phyloP scores from a whole-genome alignment of 805 yeast genomes.

The Yarrowia sp. region DNA sequence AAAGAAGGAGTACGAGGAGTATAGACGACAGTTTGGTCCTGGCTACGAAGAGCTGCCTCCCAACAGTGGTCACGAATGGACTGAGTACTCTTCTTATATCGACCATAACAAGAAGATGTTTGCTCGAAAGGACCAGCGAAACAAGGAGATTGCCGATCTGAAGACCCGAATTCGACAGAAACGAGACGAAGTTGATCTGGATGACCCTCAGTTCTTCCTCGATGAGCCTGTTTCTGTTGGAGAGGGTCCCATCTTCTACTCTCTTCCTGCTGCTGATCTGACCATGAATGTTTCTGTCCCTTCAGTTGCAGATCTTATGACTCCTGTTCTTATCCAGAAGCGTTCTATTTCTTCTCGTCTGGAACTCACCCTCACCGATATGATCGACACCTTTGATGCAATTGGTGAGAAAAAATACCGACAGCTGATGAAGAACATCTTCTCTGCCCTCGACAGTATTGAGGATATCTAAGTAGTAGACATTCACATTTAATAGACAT shows the following conservation, averaged over 20 bases:
- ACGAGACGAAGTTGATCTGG: not conserved
- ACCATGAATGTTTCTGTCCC: slow-evolving; percentile 17
- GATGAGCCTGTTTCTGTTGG: slow-evolving; percentile 18
- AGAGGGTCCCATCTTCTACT: slow-evolving; percentile 17
- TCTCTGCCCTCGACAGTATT: not conserved
- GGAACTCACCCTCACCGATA: slow-evolving; percentile 18
- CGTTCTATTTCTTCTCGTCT: slow-evolving; percentile 10
- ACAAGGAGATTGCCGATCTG: slow-evolving; percentile 11
- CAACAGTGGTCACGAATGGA: slow-evolving; percentile 4
- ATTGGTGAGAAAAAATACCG: slow-evolving; percentile 25
- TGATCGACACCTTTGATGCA: slow-evolving; percentile 21
- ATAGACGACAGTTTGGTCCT: slow-evolving; percentile 1
- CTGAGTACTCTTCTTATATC: slow-evolving; percentile 7
- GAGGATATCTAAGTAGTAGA: not conserved
- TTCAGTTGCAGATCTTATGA: not conserved
- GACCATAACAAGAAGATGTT: slow-evolving; percentile 30
- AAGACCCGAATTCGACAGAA: not conserved
- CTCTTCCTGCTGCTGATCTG: slow-evolving; percentile 10
- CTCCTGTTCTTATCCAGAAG: not conserved
- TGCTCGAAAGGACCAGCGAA: slow-evolving; percentile 25
- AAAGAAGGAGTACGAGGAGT: slow-evolving; percentile 13
- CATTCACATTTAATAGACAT: not conserved
- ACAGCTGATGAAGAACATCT: slow-evolving; percentile 17
- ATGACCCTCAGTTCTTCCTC: not conserved
- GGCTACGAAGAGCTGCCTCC: slow-evolving; percentile 15